phyloP scores from a whole-genome alignment of 176 grass and related monocot genomes.

The Carex cristatella region DNA sequence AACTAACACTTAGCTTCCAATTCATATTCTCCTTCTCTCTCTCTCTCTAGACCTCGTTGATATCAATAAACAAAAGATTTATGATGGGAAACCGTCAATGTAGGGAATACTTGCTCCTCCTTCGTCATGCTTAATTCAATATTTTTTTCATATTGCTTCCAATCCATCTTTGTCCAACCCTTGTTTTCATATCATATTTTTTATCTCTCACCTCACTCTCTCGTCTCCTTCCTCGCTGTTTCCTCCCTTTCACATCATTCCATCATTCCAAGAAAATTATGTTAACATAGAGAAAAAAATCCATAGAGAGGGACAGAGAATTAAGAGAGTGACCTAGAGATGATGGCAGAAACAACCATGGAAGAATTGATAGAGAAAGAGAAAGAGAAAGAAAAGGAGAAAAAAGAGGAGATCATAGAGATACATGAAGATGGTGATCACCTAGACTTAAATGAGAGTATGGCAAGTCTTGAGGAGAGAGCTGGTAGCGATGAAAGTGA shows the following conservation, averaged over 20 bases:
- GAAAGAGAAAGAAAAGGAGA: not conserved
- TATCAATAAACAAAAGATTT: slow-evolving; percentile 27
- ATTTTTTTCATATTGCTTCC: slow-evolving; percentile 26
- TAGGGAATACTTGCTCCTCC: slow-evolving; percentile 62
- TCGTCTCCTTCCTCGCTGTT: slow-evolving; percentile 29
- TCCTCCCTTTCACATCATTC: slow-evolving; percentile 23
- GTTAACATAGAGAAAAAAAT: slow-evolving; percentile 18
- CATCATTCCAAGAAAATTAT: slow-evolving; percentile 33
- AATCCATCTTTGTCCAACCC: slow-evolving; percentile 27
- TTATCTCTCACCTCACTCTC: slow-evolving; percentile 28
- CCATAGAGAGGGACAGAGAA: not conserved
- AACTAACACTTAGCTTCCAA: not conserved
- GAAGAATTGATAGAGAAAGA: slow-evolving; percentile 36
- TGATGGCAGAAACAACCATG: slow-evolving; percentile 13
- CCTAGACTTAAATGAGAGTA: slow-evolving; percentile 67
- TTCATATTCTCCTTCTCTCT: not conserved
- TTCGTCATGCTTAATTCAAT: slow-evolving; percentile 33
- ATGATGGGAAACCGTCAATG: slow-evolving; percentile 63
- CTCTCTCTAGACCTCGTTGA: not conserved
- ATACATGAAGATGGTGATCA: slow-evolving; percentile 29
- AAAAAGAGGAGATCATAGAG: slow-evolving; percentile 24
- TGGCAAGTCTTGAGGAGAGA: slow-evolving; percentile 41
- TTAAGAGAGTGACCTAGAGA: not conserved
- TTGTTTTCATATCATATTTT: slow-evolving; percentile 16
- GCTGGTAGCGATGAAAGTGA: slow-evolving; percentile 16